A percentile compares a stretch with the other conserved stretches of the same genome.
Conservation (phyloP, 169 alveolate genomes). For the Perkinsus olseni region DNA sequence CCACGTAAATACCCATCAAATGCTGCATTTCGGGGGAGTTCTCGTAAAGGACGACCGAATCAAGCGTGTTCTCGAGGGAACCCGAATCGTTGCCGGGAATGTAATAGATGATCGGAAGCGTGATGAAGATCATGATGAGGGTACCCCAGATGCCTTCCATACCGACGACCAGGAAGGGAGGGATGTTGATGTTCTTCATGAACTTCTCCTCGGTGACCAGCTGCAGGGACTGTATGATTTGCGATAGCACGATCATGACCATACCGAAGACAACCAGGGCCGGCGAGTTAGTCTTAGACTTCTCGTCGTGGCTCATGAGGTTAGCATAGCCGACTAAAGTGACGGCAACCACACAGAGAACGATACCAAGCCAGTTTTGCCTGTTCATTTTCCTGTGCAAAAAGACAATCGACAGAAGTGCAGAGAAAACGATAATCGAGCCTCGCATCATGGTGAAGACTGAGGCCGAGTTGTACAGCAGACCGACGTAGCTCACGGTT, state of each 20-base stretch:
- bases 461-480: constrained; percentile 12
- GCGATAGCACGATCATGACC: background rate
- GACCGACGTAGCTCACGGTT: background rate
- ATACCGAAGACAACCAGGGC: background rate
- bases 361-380: background rate
- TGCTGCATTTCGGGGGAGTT: background rate
- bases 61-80: background rate
- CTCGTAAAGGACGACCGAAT: background rate
- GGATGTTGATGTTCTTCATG: background rate
- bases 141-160: background rate
- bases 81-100: background rate
- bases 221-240: background rate
- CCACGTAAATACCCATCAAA: background rate
- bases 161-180: background rate
- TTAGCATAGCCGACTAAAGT: background rate
- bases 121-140: background rate
- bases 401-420: background rate
- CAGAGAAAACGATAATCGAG: background rate
- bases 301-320: background rate
- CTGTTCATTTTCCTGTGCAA: background rate
- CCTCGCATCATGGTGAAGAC: background rate
- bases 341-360: background rate
- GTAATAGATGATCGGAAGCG: background rate
- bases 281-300: background rate
- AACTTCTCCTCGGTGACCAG: constrained; percentile 1